phyloP scores from a whole-genome alignment of 2,329 filamentous ascomycete genomes.

The Diaporthe citri region DNA sequence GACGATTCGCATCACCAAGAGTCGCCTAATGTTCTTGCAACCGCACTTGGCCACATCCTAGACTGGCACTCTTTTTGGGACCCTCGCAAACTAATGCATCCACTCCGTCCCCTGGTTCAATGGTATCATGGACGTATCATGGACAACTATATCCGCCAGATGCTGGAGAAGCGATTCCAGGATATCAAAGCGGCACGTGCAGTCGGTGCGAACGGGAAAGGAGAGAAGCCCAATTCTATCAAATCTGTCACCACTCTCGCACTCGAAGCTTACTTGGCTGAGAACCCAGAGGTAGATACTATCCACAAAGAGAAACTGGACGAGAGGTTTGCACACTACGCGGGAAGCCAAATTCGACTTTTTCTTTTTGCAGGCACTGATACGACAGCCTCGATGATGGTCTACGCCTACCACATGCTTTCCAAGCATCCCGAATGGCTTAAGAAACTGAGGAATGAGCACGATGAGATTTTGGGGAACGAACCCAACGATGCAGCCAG shows the following conservation, averaged over 20 bases:
- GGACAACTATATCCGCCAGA: neutral
- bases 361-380: constrained; percentile 25
- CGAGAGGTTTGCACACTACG: constrained; percentile 13
- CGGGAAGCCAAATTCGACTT: constrained; percentile 13
- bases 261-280: constrained; percentile 16
- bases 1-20: constrained; percentile 2
- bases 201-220: neutral
- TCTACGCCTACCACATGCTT: constrained; percentile 22
- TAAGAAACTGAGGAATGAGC: neutral
- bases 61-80: constrained; percentile 26
- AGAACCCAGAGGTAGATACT: neutral
- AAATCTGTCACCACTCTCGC: constrained; percentile 25
- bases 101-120: constrained; percentile 3
- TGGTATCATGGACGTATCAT: neutral
- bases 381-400: constrained; percentile 4
- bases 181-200: constrained; percentile 11
- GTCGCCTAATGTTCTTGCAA: constrained; percentile 13
- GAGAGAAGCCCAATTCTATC: neutral
- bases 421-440: constrained; percentile 26
- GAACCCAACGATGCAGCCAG: neutral
- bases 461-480: constrained; percentile 8
- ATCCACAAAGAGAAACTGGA: neutral
- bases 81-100: constrained; percentile 21
- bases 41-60: neutral
- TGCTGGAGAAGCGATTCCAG: neutral